Conservation (phyloP, 139 green algal genomes). For the Chlorella sorokiniana region DNA sequence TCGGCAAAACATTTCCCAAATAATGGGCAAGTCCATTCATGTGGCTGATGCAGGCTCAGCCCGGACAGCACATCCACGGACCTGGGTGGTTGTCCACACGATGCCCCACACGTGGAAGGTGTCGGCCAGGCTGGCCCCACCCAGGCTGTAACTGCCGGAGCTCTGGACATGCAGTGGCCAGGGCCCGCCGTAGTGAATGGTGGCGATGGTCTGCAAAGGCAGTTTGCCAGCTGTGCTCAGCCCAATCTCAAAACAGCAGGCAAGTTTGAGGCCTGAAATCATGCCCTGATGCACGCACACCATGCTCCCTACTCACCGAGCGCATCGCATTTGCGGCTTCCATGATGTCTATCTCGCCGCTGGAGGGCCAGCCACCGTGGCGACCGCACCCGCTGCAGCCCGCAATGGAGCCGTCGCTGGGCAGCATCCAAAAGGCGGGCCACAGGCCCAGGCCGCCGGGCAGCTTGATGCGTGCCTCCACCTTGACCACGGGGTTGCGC, state of each 20-base stretch:
- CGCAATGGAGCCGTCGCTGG: neutral
- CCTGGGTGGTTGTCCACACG: too few relatives aligned
- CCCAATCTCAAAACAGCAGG: too few relatives aligned
- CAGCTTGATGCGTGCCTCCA: conserved; percentile 27
- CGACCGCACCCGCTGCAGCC: conserved; percentile 22
- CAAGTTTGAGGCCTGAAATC: too few relatives aligned
- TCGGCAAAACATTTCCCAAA: neutral
- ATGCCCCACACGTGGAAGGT: too few relatives aligned
- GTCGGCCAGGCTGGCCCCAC: too few relatives aligned
- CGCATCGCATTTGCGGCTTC: conserved; percentile 30
- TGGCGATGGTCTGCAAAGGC: too few relatives aligned
- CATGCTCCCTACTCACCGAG: neutral
- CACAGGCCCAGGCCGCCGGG: conserved; percentile 35
- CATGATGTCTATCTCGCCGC: conserved; percentile 52
- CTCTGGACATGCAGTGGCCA: too few relatives aligned
- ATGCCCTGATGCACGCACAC: neutral
- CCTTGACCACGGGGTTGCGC: neutral
- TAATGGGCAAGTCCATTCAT: neutral
- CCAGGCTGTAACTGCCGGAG: too few relatives aligned
- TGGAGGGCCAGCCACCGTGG: conserved; percentile 39
- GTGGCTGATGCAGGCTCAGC: too few relatives aligned
- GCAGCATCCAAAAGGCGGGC: conserved; percentile 45
- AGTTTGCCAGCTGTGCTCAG: too few relatives aligned
- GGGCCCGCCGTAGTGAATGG: too few relatives aligned
- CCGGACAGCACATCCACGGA: too few relatives aligned